Conservation (phyloP, 2,329 filamentous ascomycete genomes). For the Lachnellula suecica region DNA sequence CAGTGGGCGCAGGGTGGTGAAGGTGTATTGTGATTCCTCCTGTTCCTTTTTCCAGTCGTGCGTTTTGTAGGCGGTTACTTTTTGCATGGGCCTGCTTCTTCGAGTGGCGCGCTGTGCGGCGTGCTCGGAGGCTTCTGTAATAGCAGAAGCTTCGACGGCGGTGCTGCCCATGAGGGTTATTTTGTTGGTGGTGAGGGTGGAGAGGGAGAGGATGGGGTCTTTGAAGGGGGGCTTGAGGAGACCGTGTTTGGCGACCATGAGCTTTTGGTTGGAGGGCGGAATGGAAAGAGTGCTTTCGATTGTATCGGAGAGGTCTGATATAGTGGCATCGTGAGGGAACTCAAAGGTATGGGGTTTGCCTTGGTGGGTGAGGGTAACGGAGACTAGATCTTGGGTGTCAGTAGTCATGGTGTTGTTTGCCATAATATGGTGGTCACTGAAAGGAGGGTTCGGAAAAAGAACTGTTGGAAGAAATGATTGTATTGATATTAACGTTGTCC, state of each 20-base stretch:
- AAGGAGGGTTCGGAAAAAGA: background rate
- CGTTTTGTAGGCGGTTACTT: slow-evolving; percentile 39
- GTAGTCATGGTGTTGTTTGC: slow-evolving; percentile 17
- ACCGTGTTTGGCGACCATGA: slow-evolving; percentile 64
- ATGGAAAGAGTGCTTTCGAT: slow-evolving; percentile 58
- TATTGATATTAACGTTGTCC: slow-evolving; percentile 4
- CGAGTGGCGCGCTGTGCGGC: slow-evolving; percentile 48
- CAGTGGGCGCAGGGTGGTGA: slow-evolving; percentile 76
- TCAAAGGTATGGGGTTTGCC: slow-evolving; percentile 44
- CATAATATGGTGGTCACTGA: slow-evolving; percentile 9
- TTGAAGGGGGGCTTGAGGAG: slow-evolving; percentile 65
- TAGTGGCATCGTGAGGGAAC: slow-evolving; percentile 46
- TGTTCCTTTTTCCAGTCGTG: slow-evolving; percentile 44
- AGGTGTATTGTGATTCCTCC: slow-evolving; percentile 69
- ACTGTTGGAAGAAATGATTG: background rate
- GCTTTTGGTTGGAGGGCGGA: slow-evolving; percentile 64
- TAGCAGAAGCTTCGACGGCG: slow-evolving; percentile 55
- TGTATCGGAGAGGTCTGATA: slow-evolving; percentile 58
- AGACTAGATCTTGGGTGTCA: slow-evolving; percentile 35
- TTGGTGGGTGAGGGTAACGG: slow-evolving; percentile 47
- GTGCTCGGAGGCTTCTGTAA: slow-evolving; percentile 48
- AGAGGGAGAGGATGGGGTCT: slow-evolving; percentile 48
- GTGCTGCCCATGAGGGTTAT: slow-evolving; percentile 66
- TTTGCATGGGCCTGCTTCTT: slow-evolving; percentile 30
- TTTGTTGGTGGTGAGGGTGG: slow-evolving; percentile 55